Base-by-base conservation (phyloP, 305 asterid genomes). In the Fraxinus greggii region DNA sequence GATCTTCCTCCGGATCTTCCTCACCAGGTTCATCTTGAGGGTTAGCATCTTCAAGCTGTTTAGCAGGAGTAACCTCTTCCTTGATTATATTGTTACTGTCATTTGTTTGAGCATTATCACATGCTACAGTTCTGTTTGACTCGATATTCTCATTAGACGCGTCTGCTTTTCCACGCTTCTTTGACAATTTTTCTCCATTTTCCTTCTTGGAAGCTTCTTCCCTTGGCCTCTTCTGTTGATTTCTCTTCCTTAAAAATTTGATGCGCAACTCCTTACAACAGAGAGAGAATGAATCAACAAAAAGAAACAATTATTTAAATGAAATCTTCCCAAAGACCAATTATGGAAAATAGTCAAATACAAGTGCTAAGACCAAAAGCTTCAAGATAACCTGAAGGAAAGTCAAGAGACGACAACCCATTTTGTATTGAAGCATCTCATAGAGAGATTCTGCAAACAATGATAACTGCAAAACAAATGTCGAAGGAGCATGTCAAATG, bases 351-450 rank as follows among this genome's bases (percentile, higher is more conserved):
- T 36, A 36, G 42, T 7, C 42, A 36, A 36, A 28, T 48, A 76
- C 29, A 10, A 24, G 33, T 72, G 35, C 69, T 1, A 79, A 59
- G 70, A 36, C 35, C 65, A 80, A 79, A 80, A 63, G 83, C 63
- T 82, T 79, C 80, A 78, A 77, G 54, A 88, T 54, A 87, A 95
- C 99, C 99, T 96, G 92, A 75, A 96, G 98, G 91, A 96, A 96
- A 80, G 85, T 73, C 80, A 94, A 86, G 76, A 96, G 92, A 29
- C 98, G 92, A 83, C 90, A 88, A 65, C 97, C 99, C 99, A 96
- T 96, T 88, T 91, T 91, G 78, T 89, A 92, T 84, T 96, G 97
- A 84, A 96, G 97, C 98, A 96, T 92, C 90, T 96, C 99, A 85
- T 92, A 89, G 36, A 96, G 85, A 84, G 95, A 85, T 85, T 96